A percentile compares a stretch with the other conserved stretches of the same genome.
Conservation (phyloP, 495 filamentous ascomycete species). For the Xylaria acuta region DNA sequence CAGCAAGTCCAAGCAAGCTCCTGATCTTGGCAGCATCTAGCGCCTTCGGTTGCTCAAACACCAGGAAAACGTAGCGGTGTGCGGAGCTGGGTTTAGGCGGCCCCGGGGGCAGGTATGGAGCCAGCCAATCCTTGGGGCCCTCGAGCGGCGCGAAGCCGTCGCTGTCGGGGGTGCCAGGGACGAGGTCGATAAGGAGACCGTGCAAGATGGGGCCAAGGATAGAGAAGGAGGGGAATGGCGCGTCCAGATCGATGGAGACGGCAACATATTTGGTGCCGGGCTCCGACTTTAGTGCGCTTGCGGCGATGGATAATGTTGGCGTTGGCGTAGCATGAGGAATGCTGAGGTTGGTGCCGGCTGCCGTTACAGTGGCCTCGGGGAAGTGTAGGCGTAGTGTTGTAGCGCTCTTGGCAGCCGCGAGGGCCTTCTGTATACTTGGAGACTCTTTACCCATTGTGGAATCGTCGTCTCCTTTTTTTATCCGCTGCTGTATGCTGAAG, state of each 20-base stretch:
- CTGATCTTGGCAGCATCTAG: slow-evolving; percentile 54
- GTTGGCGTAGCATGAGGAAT: slow-evolving; percentile 20
- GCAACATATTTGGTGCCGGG: slow-evolving; percentile 48
- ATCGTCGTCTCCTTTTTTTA: background rate
- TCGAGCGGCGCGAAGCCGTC: slow-evolving; percentile 34
- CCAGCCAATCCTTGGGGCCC: slow-evolving; percentile 35
- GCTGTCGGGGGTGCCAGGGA: slow-evolving; percentile 16
- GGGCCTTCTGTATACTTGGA: slow-evolving; percentile 25
- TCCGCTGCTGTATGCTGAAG: background rate
- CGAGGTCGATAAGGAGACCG: slow-evolving; percentile 51
- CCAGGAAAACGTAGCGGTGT: slow-evolving; percentile 63
- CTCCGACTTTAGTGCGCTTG: slow-evolving; percentile 26
- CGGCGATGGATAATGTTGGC: slow-evolving; percentile 36
- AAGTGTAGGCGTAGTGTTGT: slow-evolving; percentile 40
- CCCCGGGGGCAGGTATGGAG: slow-evolving; percentile 57
- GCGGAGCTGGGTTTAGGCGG: slow-evolving; percentile 58
- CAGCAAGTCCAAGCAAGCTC: slow-evolving; percentile 45
- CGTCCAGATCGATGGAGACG: slow-evolving; percentile 58
- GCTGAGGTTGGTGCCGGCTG: slow-evolving; percentile 28
- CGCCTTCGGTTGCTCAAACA: slow-evolving; percentile 62
- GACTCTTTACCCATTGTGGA: slow-evolving; percentile 33
- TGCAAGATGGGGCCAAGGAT: slow-evolving; percentile 59
- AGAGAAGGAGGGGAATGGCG: slow-evolving; percentile 57
- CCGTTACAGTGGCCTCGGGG: slow-evolving; percentile 30
- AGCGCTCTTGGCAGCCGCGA: slow-evolving; percentile 21